phyloP scores from a whole-genome alignment of 164 flowering plant genomes.

The Dillenia suffruticosa region DNA sequence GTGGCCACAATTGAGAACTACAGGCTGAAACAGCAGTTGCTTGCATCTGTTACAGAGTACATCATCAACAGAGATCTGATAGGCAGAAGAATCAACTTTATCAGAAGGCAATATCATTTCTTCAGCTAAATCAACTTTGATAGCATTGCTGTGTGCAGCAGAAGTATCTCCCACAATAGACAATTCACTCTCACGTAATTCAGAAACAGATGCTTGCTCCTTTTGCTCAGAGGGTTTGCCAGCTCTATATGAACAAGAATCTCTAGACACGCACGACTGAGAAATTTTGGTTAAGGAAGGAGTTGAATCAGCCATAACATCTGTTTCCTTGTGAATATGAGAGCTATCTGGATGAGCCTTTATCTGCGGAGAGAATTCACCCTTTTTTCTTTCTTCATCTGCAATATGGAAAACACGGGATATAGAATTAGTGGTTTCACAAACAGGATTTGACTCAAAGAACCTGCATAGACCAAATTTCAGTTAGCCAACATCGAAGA shows the following conservation, averaged over 20 bases:
- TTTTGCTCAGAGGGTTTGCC: neutral
- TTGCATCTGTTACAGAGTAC: slow-evolving; percentile 60
- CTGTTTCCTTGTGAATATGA: slow-evolving; percentile 10
- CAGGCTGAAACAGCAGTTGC: slow-evolving; percentile 57
- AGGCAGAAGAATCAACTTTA: slow-evolving; percentile 4
- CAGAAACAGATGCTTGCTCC: slow-evolving; percentile 3
- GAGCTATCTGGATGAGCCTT: slow-evolving; percentile 17
- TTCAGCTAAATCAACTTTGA: slow-evolving; percentile 10
- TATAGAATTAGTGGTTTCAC: too few species aligned
- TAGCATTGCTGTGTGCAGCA: slow-evolving; percentile 11
- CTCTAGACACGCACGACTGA: slow-evolving; percentile 8
- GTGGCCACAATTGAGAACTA: slow-evolving; percentile 90
- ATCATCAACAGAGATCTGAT: slow-evolving; percentile 43
- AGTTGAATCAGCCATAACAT: slow-evolving; percentile 1
- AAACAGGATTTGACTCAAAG: too few species aligned
- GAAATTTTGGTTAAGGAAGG: slow-evolving; percentile 6
- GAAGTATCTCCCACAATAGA: slow-evolving; percentile 2
- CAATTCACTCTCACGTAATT: neutral
- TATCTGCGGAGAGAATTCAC: slow-evolving; percentile 57
- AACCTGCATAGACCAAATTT: too few species aligned
- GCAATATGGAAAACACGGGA: slow-evolving; percentile 16
- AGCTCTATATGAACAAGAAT: slow-evolving; percentile 8
- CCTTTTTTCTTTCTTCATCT: slow-evolving; percentile 54
- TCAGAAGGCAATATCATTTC: slow-evolving; percentile 11
- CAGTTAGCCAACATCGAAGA: too few species aligned